Evolutionary conservation across 2,329 filamentous ascomycete species (phyloP), one percentile per base, ranked within the genome.

Genomic region (Periconia sp.): DNA sequence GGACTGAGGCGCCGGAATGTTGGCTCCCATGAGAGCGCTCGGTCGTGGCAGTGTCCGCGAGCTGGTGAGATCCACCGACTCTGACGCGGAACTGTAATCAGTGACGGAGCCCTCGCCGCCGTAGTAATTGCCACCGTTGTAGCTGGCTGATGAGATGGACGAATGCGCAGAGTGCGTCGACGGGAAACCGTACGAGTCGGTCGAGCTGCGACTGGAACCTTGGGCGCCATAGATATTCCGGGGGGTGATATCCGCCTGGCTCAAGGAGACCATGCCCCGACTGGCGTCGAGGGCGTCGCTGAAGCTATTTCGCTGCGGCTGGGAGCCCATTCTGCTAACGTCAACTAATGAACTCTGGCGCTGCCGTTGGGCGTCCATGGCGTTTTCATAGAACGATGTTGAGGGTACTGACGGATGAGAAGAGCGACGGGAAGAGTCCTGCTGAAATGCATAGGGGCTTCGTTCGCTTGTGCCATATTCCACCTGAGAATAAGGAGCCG

Each of bases 261-360:
- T 95, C 81, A 97, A 88, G 25, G 91, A 90, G 18, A 96, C 82
- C 89, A 97, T 96, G 57, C 91, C 90, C 49, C 94, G 88, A 68
- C 91, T 92, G 17, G 92, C 92, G 69, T 96, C 92, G 43, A 97
- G 84, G 19, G 90, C 89, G 66, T 96, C 92, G 55, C 87, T 89
- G 69, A 92, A 95, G 58, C 85, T 87, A 57, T 86, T 79, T 41
- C 80, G 77, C 36, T 77, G 85, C 66, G 73, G 82, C 75, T 59
- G 61, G 69, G 82, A 73, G 54, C 74, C 76, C 69, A 83, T 81
- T 73, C 80, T 79, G 69, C 75, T 73, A 71, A 80, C 78, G 82
- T 87, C 83, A 85, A 85, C 78, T 71, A 84, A 73, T 64, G 82
- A 81, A 69, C 76, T 81, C 73, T 79, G 82, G 68, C 76, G 81